Base-by-base conservation (phyloP, 768 basidiomycete species). In the Pisolithus marmoratus region DNA sequence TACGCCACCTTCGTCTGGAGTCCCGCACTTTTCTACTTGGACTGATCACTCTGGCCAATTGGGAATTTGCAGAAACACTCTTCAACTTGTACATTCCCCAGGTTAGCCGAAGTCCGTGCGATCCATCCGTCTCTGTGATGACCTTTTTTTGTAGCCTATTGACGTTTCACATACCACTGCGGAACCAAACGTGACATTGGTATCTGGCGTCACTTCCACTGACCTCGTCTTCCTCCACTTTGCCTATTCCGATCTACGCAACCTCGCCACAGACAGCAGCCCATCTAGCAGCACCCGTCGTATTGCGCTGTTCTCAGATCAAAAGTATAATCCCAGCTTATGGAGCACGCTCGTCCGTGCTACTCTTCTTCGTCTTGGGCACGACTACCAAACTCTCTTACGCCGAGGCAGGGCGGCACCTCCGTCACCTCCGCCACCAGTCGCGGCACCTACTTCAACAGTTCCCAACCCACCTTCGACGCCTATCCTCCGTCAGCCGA, bases 361-460 rank as follows among this genome's bases (percentile, higher is more conserved):
- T 50, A 72, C 77, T 8, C 72, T 92, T 2, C 60, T 86, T 9
- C 62, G 77, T 7, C 72, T 91, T 1, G 88, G 86, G 8, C 62
- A 70, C 1, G 87, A 92, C 63, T 90, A 90, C 54, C 85, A 85
- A 58, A 69, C 73, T 0, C 70, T 90, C 45, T 68, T 85, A 3
- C 74, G 79, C 1, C 71, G 79, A 19, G 89, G 89, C 1, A 69
- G 71, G 19, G 72, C 73, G 5, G 60, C 64, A 1, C 60, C 69
- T 8, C 47, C 62, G 52, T 70, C 29, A 34, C 56, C 46, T 11
- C 58, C 26, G 15, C 55, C 52, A 17, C 46, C 56, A 19, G 46
- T 57, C 7, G 61, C 74, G 17, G 20, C 63, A 2, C 51, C 62
- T 7, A 63, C 72, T 1, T 20, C 19, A 11, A 27, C 41, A 42